Conservation (phyloP, 2,329 filamentous ascomycete genomes). For the Botrytis medusae region DNA sequence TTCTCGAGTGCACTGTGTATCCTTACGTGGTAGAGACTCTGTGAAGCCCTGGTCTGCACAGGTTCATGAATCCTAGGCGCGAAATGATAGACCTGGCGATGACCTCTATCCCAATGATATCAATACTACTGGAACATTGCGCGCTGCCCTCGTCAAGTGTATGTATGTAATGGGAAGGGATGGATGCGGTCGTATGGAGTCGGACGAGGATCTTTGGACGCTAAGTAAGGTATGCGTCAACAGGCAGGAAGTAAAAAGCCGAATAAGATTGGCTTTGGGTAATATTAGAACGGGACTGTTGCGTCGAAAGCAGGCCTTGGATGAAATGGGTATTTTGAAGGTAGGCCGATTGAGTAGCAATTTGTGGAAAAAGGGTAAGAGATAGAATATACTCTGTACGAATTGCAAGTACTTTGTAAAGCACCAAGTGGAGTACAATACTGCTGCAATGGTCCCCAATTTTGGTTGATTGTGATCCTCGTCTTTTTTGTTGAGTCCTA, state of each 20-base stretch:
- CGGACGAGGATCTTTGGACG: constrained; percentile 15
- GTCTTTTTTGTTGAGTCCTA: background rate
- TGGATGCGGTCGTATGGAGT: constrained; percentile 4
- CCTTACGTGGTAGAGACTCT: constrained; percentile 11
- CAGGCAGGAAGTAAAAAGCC: background rate
- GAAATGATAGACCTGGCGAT: background rate
- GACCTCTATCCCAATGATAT: background rate
- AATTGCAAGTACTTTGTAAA: constrained; percentile 12
- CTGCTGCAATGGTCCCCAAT: constrained; percentile 1
- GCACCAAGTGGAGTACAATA: constrained; percentile 12
- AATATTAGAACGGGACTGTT: background rate
- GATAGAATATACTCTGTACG: background rate
- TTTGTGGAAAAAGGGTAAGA: background rate
- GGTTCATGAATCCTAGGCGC: background rate
- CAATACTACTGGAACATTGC: constrained; percentile 13
- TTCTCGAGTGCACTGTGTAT: constrained; percentile 10
- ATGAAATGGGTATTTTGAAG: background rate
- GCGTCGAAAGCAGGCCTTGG: background rate
- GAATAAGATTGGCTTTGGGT: constrained; percentile 1
- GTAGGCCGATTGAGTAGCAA: background rate
- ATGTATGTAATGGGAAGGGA: background rate
- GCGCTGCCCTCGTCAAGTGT: background rate
- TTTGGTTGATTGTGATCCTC: constrained; percentile 7
- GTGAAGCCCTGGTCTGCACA: constrained; percentile 8
- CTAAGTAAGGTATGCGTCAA: constrained; percentile 15